A percentile compares a stretch with the other conserved stretches of the same genome.
These are phyloP conservation scores for Hyparrhenia diplandra DNA, from an alignment of 176 grass and related monocot species.

Conservation along the genomic window DNA sequence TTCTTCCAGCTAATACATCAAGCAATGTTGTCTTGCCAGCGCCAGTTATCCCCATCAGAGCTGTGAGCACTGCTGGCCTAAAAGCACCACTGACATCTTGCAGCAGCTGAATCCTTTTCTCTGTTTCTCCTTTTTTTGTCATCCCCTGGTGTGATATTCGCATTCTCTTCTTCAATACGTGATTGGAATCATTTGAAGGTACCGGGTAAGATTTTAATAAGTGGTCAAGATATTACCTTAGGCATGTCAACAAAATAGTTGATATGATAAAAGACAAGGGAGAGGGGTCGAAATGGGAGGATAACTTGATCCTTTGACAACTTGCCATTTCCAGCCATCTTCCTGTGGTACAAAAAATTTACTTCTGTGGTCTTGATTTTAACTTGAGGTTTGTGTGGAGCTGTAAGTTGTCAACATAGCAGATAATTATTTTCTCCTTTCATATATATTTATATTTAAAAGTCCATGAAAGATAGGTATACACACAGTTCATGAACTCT, in stretches of 20 bases:
- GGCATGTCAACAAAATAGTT: conserved; percentile 87
- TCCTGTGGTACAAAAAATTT: conserved; percentile 27
- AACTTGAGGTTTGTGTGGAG: conserved; percentile 60
- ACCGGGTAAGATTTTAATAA: conserved; percentile 2
- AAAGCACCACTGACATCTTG: conserved; percentile 74
- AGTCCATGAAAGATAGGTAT: conserved; percentile 1
- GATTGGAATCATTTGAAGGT: no score
- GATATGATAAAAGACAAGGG: conserved; percentile 82
- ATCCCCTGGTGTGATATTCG: conserved; percentile 58
- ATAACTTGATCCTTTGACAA: conserved; percentile 39
- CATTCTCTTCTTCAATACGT: conserved; percentile 22
- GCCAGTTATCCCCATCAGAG: conserved; percentile 92
- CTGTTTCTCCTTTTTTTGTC: conserved; percentile 55
- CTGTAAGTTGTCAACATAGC: conserved; percentile 40
- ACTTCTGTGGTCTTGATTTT: conserved; percentile 29
- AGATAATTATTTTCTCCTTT: not conserved
- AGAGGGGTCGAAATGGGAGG: conserved; percentile 73
- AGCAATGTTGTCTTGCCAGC: conserved; percentile 96
- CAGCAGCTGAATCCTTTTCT: conserved; percentile 86
- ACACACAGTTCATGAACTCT: conserved; percentile 66
- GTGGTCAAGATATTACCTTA: conserved; percentile 55
- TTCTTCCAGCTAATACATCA: conserved; percentile 91
- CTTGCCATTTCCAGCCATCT: conserved; percentile 20
- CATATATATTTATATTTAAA: conserved; percentile 7
- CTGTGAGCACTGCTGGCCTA: conserved; percentile 85